Evolutionary conservation across 177 flowering plant species (phyloP).

Genomic region (Tripterygium wilfordii): DNA sequence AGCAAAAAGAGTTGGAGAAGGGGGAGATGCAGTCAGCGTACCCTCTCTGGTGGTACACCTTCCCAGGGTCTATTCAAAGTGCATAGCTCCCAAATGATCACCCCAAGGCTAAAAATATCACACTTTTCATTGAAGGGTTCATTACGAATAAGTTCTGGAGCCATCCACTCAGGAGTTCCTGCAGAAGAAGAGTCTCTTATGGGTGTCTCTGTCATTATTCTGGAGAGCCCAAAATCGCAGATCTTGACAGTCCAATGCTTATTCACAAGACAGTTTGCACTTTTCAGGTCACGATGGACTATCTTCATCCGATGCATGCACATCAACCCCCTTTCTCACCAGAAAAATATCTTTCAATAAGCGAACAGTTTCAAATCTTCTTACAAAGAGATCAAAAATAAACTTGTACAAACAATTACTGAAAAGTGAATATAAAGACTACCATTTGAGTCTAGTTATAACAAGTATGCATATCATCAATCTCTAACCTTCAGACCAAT

Average conservation of each 20-base stretch:
- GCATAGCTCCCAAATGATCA: constrained; percentile 98
- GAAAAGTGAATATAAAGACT: no score
- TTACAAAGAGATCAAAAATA: no score
- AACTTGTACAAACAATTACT: no score
- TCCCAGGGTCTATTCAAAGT: constrained; percentile 96
- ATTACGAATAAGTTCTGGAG: constrained; percentile 94
- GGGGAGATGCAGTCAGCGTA: constrained; percentile 3
- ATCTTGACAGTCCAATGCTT: constrained; percentile 91
- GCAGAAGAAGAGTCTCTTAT: constrained; percentile 73
- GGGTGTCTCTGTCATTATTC: constrained; percentile 53
- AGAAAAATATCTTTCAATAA: constrained; percentile 8
- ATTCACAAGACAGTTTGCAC: constrained; percentile 93
- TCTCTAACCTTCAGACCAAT: no score
- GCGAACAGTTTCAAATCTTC: no score
- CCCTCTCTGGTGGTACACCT: constrained; percentile 59
- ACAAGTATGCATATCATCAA: no score
- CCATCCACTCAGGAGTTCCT: constrained; percentile 99
- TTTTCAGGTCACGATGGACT: constrained; percentile 90
- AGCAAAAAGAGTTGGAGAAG: not conserved
- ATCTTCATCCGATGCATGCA: constrained; percentile 93
- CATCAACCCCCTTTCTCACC: constrained; percentile 70
- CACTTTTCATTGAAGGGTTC: constrained; percentile 92
- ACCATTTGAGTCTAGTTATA: no score
- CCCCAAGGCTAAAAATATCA: constrained; percentile 94
- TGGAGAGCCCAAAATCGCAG: constrained; percentile 95